phyloP scores from a whole-genome alignment of 2,329 filamentous ascomycete genomes.

The Ascomycota sp. region DNA sequence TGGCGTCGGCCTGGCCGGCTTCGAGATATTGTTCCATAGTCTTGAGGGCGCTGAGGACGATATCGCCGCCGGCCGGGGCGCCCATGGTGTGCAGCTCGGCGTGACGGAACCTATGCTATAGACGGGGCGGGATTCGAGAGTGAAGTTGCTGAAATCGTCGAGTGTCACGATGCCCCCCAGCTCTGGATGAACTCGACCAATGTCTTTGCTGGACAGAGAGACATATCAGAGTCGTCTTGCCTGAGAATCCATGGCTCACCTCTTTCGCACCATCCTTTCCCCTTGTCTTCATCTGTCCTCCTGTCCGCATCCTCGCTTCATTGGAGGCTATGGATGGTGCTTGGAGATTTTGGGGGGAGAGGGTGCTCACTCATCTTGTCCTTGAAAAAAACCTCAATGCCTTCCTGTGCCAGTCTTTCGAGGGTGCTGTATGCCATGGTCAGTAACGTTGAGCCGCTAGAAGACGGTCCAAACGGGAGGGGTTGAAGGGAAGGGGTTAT shows the following conservation, averaged over 20 bases:
- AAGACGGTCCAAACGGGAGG: neutral
- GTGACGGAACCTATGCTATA: conserved; percentile 45
- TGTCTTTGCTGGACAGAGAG: conserved; percentile 34
- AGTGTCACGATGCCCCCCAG: conserved; percentile 72
- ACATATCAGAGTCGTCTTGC: neutral
- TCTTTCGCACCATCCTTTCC: conserved; percentile 56
- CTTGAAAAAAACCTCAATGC: no score
- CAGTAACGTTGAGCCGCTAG: neutral
- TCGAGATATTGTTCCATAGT: conserved; percentile 63
- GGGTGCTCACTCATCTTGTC: no score
- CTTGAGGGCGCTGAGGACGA: conserved; percentile 60
- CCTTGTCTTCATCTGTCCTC: no score
- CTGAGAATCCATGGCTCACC: conserved; percentile 31
- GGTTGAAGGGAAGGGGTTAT: neutral
- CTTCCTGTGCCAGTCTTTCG: no score
- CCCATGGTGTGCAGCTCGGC: conserved; percentile 49
- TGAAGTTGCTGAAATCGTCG: conserved; percentile 56
- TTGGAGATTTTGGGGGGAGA: no score
- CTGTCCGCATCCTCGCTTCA: no score
- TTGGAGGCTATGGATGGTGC: no score
- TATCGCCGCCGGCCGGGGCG: conserved; percentile 59
- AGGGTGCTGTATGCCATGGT: no score
- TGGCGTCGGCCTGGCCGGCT: conserved; percentile 29
- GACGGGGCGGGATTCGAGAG: conserved; percentile 41
- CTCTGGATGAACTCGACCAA: conserved; percentile 48